Evolutionary conservation across 805 yeast species (phyloP).

Genomic region (Ascoidea asiatica): DNA sequence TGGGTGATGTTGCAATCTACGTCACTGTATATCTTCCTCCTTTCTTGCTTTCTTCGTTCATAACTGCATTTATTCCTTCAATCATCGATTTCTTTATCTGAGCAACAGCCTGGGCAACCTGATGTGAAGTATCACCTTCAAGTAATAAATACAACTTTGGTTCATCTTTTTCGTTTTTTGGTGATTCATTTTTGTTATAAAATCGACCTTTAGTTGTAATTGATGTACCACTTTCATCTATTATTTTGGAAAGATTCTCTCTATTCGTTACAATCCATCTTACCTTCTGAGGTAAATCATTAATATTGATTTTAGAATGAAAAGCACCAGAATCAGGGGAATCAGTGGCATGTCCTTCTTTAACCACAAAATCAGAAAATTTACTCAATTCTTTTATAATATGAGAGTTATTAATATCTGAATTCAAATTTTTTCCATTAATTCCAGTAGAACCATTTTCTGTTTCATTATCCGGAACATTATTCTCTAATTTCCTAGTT

Average conservation of each 20-base stretch:
- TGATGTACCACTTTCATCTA: constrained; percentile 60
- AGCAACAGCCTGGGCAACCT: constrained; percentile 8
- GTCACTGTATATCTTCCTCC: constrained; percentile 4
- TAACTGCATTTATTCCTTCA: constrained; percentile 5
- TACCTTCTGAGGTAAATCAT: constrained; percentile 73
- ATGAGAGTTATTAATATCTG: constrained; percentile 6
- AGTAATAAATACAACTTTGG: constrained; percentile 67
- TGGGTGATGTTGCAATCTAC: no score
- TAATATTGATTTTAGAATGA: constrained; percentile 61
- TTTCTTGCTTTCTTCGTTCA: constrained; percentile 2
- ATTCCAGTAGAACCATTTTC: constrained; percentile 3
- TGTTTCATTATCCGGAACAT: constrained; percentile 15
- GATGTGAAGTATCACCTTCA: constrained; percentile 41
- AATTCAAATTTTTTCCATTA: constrained; percentile 2
- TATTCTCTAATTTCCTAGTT: constrained; percentile 34
- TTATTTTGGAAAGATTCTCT: constrained; percentile 46
- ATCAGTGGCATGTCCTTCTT: constrained; percentile 28
- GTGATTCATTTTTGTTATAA: constrained; percentile 37
- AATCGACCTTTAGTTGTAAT: constrained; percentile 74
- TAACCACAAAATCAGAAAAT: constrained; percentile 9
- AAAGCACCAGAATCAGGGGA: constrained; percentile 42
- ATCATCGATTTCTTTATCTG: constrained; percentile 6
- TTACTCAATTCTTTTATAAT: constrained; percentile 8
- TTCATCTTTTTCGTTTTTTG: constrained; percentile 40
- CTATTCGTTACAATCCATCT: constrained; percentile 69